Evolutionary conservation across 352 stramenopile genomes (phyloP).

Genomic region (Globisporangium cylindrosporum): DNA sequence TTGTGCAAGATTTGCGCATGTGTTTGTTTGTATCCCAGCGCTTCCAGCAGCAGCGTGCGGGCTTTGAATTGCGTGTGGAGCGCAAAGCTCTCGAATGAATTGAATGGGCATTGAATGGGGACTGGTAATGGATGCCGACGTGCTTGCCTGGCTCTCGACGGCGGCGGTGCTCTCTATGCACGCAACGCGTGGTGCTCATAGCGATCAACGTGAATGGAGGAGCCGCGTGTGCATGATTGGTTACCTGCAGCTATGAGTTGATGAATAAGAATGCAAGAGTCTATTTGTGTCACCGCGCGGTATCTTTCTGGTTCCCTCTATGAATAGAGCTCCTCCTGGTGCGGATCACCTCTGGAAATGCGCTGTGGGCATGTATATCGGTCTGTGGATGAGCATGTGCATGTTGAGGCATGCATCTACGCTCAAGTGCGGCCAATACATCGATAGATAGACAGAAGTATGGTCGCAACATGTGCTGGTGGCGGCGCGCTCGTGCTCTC

Average conservation of each 20-base stretch:
- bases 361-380: not conserved
- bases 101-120: not conserved
- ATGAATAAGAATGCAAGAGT: slow-evolving; percentile 3
- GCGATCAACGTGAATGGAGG: not conserved
- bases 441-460: not conserved
- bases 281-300: slow-evolving; percentile 4
- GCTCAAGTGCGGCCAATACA: not conserved
- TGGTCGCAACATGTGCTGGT: slow-evolving; percentile 10
- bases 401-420: not conserved
- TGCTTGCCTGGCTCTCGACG: not conserved
- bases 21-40: not conserved
- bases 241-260: not conserved
- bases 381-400: not conserved
- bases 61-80: not conserved
- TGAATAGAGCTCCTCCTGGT: not conserved
- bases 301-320: not conserved
- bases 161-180: not conserved
- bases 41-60: not conserved
- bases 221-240: not conserved
- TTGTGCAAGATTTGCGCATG: slow-evolving; percentile 4
- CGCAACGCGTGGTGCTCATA: not conserved
- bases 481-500: slow-evolving; percentile 34
- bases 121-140: not conserved
- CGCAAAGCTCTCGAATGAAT: not conserved
- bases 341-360: not conserved